A percentile compares a stretch with the other conserved stretches of the same genome.
Conservation (phyloP, 345 rosid species). For the Cardiospermum halicacabum region DNA sequence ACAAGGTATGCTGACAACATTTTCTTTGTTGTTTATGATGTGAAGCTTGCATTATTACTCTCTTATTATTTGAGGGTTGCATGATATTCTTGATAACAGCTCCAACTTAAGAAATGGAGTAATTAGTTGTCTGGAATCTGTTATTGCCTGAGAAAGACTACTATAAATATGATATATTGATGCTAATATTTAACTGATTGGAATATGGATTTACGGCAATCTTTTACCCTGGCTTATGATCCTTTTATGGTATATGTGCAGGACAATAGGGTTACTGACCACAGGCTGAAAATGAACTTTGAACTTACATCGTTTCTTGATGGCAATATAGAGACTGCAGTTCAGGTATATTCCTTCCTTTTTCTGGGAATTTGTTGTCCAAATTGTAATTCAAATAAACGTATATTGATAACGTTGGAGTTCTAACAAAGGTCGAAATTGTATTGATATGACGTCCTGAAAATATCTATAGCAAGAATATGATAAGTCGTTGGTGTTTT, state of each 20-base stretch:
- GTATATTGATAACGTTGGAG: too few species aligned
- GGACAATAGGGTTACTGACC: slow-evolving; percentile 97
- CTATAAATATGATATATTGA: background rate
- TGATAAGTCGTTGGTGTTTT: too few species aligned
- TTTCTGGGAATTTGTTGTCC: background rate
- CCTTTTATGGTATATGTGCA: slow-evolving; percentile 18
- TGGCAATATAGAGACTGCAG: slow-evolving; percentile 70
- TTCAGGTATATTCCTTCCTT: slow-evolving; percentile 51
- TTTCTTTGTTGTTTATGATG: background rate
- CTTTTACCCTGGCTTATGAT: slow-evolving; percentile 11
- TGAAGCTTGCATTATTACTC: background rate
- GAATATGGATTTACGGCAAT: background rate
- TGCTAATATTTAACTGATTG: background rate
- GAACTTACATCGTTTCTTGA: slow-evolving; percentile 78
- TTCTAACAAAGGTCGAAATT: background rate
- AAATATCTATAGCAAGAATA: background rate
- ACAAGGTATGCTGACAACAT: slow-evolving; percentile 46
- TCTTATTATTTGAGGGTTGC: background rate
- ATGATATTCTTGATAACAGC: background rate
- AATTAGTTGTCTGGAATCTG: background rate
- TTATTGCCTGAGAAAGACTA: slow-evolving; percentile 2
- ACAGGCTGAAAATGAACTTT: slow-evolving; percentile 86
- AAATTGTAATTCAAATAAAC: background rate
- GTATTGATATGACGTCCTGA: background rate
- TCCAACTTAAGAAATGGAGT: background rate